A percentile compares a stretch with the other conserved stretches of the same genome.
These are phyloP conservation scores for Aspergillus versicolor DNA, from an alignment of 2,329 filamentous ascomycete genomes.

Conservation along the genomic window DNA sequence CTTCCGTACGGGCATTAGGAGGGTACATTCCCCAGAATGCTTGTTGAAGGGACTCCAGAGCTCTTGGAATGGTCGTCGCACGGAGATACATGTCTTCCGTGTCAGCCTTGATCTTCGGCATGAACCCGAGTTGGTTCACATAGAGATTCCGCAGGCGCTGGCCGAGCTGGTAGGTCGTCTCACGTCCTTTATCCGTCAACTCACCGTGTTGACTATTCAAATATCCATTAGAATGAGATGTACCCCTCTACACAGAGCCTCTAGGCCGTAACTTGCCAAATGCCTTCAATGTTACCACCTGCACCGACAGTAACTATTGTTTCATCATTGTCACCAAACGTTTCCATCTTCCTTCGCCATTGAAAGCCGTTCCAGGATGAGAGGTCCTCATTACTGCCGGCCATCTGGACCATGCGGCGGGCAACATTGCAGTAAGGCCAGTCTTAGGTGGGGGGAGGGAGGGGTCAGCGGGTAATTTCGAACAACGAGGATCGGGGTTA, in stretches of 20 bases:
- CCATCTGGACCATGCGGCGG: constrained; percentile 65
- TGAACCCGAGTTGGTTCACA: constrained; percentile 70
- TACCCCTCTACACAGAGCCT: neutral
- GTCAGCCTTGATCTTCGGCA: constrained; percentile 59
- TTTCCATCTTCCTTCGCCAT: constrained; percentile 75
- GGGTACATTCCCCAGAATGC: constrained; percentile 75
- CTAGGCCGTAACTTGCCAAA: constrained; percentile 63
- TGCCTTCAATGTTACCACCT: constrained; percentile 67
- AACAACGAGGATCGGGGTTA: neutral
- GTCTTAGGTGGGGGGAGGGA: constrained; percentile 38
- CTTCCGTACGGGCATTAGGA: constrained; percentile 45
- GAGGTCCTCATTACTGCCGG: constrained; percentile 54
- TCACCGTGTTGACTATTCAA: constrained; percentile 55
- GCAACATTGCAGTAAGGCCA: constrained; percentile 92
- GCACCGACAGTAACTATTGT: constrained; percentile 69
- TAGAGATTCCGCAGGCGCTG: constrained; percentile 69
- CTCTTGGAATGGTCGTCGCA: constrained; percentile 71
- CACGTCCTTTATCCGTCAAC: constrained; percentile 72
- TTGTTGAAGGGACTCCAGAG: constrained; percentile 75
- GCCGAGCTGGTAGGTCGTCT: constrained; percentile 70
- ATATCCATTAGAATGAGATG: constrained; percentile 14
- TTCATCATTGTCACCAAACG: constrained; percentile 70
- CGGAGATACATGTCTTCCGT: constrained; percentile 69
- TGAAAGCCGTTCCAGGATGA: constrained; percentile 58
- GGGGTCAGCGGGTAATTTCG: neutral